Evolutionary conservation across 495 filamentous ascomycete species (phyloP), one percentile per base, ranked within the genome.

Genomic region (Xylaria venustula): DNA sequence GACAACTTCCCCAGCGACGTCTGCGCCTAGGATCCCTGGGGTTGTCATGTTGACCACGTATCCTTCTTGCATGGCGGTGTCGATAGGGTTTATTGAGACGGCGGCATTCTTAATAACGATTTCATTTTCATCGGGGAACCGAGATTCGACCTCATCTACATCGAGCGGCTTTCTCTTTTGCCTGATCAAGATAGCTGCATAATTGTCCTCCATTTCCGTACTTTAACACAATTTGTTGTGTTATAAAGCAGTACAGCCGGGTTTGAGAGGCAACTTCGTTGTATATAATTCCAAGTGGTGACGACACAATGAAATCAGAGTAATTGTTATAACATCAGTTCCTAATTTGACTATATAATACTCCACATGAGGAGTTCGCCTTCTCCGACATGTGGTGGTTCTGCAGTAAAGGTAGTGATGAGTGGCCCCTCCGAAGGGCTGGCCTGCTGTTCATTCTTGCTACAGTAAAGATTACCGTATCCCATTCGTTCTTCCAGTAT

Each of bases 1-100:
- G n/a, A 72, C 68, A 2, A 87, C 74, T 17, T 73, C 71, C 6
- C 85, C 85, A 2, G 80, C 77, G 17, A 82, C 71, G 60, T 86
- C 83, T 48, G 51, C 62, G n/a, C 85, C 83, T 0, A 85, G 64
- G 17, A 84, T 71, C 11, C 64, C 55, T 1, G 83, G 83, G 45
- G 77, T 82, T 1, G 49, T 26, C 26, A 72, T 62, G 14, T 67
- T 36, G 3, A 66, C 34, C 14, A 63, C 54, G 25, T 65, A 67
- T 9, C 37, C 50, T 9, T 19, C 22, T 61, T 83, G 78, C 44
- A 75, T 68, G 6, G 56, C 56, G 55, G 65, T 72, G 58, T 85
- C 83, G 34, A 79, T 60, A 3, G 79, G 71, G 59, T 77, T 78
- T 64, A 77, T 67, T 25, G 74, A 72, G 6, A 75, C 40, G 17